Evolutionary conservation across 352 stramenopile genomes (phyloP), one percentile per base, ranked within the genome.

Genomic region (Phytopythium boreale): DNA sequence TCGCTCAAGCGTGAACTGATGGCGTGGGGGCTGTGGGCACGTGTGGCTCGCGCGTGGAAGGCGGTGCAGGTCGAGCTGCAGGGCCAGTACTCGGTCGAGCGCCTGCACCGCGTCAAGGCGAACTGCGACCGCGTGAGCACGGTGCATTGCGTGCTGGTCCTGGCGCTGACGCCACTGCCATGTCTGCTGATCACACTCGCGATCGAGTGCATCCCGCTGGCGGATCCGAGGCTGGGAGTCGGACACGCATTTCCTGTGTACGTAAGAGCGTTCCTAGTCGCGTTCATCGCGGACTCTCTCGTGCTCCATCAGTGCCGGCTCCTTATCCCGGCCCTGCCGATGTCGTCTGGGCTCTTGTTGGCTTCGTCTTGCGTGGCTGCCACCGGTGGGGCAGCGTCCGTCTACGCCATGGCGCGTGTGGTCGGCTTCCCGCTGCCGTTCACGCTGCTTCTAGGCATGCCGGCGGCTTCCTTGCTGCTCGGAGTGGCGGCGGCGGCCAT

Each of bases 361-460:
- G 46, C 53, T 22, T 65, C 63, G 1, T 69, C 41, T 20, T 56
- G 20, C 12, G 47, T 83, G 31, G 31, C 31, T n/a, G 53, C 69
- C 0, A 76, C 61, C 24, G 61, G 52, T 14, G 55, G 61, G 0
- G 66, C 66, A 11, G 49, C 69, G 43, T 41, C 56, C 11, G 68
- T 77, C 66, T 62, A 75, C 26, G 31, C 59, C 12, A 68, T 79
- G 55, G 65, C 74, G 3, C 26, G 41, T 22, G 37, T 66, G 4
- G 70, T 81, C 29, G 78, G 74, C 6, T 87, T 81, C 44, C 75
- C 78, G 9, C 41, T 87, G 22, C 69, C 74, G 10, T 84, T 84
- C 47, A 67, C 64, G 22, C n/a, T 70, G 1, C 34, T 72, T 4
- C 29, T 80, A 0, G 72, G 62, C 2, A 71, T 66, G 9, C 62